Evolutionary conservation across 2,329 filamentous ascomycete species (phyloP).

Genomic region (Fusarium staphyleae): DNA sequence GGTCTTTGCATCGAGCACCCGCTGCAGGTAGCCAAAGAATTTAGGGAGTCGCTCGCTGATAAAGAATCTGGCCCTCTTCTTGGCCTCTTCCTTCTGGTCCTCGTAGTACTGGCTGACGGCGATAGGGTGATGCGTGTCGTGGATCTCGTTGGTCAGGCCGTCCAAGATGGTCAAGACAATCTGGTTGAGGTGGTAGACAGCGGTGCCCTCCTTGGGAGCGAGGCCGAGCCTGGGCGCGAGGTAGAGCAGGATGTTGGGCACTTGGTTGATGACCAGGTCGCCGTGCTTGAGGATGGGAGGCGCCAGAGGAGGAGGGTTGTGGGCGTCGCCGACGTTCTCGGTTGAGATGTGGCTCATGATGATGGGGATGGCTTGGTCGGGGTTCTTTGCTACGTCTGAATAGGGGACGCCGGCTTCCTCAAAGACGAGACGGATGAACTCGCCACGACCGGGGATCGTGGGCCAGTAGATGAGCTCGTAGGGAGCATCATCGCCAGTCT

Average conservation of each 20-base stretch:
- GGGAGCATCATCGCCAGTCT: constrained; percentile 52
- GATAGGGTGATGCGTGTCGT: constrained; percentile 80
- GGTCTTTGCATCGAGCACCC: constrained; percentile 64
- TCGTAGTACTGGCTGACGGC: constrained; percentile 69
- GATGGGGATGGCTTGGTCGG: constrained; percentile 56
- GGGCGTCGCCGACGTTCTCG: constrained; percentile 55
- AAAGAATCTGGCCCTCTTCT: constrained; percentile 64
- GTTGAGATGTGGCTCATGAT: constrained; percentile 58
- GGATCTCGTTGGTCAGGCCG: constrained; percentile 71
- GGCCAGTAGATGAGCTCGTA: constrained; percentile 79
- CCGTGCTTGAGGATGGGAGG: constrained; percentile 72
- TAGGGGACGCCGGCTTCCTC: constrained; percentile 73
- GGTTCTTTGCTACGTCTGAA: constrained; percentile 58
- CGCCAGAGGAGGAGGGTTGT: constrained; percentile 71
- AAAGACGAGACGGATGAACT: constrained; percentile 75
- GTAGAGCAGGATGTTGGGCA: constrained; percentile 76
- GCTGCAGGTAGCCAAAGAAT: constrained; percentile 74
- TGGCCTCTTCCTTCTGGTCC: constrained; percentile 74
- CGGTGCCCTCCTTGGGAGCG: constrained; percentile 51
- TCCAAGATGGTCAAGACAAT: constrained; percentile 75
- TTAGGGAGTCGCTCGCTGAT: constrained; percentile 71
- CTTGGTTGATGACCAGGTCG: constrained; percentile 70
- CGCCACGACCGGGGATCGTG: constrained; percentile 73
- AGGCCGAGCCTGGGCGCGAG: constrained; percentile 68
- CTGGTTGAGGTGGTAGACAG: constrained; percentile 65